Evolutionary conservation across 768 basidiomycete species (phyloP).

Genomic region (Fistulinella prunicolor): DNA sequence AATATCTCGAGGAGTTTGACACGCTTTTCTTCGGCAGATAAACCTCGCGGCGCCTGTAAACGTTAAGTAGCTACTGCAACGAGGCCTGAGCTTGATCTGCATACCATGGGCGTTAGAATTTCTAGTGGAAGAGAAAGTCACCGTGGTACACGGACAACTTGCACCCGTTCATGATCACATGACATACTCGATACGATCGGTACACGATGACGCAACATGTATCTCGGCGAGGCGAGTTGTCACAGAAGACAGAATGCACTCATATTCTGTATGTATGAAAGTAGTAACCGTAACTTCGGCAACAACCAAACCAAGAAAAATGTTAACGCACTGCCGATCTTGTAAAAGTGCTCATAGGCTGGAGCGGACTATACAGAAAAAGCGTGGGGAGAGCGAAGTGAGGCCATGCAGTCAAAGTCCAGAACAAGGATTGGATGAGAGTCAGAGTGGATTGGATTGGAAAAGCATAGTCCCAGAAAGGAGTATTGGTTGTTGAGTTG

Average conservation of each 20-base stretch:
- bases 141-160: not conserved
- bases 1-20: conserved; percentile 88
- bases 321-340: conserved; percentile 8
- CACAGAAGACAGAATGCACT: conserved; percentile 10
- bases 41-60: conserved; percentile 69
- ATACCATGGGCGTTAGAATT: conserved; percentile 17
- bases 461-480: conserved; percentile 26
- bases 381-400: conserved; percentile 7
- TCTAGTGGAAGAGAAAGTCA: not conserved
- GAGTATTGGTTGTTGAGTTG: conserved; percentile 19
- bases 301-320: conserved; percentile 24
- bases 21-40: conserved; percentile 89
- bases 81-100: conserved; percentile 1
- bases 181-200: conserved; percentile 11
- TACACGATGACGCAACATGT: not conserved
- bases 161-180: conserved; percentile 21
- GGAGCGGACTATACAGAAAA: conserved; percentile 12
- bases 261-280: conserved; percentile 26
- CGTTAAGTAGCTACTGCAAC: not conserved
- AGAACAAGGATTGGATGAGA: conserved; percentile 20
- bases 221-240: not conserved
- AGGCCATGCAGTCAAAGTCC: conserved; percentile 29
- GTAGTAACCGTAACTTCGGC: conserved; percentile 13
- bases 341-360: conserved; percentile 11
- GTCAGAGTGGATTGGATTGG: conserved; percentile 6